phyloP scores from a whole-genome alignment of 148 eudicot genomes.

The Rhododendron vialii region DNA sequence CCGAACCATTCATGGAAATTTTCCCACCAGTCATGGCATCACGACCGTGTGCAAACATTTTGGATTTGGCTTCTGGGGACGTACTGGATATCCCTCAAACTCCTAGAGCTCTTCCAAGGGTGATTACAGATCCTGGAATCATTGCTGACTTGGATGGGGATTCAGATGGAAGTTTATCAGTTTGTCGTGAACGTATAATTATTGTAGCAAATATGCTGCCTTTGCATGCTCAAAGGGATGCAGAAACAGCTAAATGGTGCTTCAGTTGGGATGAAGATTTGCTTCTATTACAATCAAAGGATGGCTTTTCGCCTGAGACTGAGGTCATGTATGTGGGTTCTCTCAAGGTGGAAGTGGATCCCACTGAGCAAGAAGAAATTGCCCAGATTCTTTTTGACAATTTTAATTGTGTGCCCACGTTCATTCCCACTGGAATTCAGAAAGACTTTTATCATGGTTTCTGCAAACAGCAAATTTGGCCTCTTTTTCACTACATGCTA shows the following conservation, averaged over 20 bases:
- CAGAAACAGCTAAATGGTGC: slow-evolving; percentile 47
- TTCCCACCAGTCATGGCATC: slow-evolving; percentile 39
- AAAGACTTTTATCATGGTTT: slow-evolving; percentile 55
- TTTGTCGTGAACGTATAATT: slow-evolving; percentile 46
- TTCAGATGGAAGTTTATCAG: slow-evolving; percentile 35
- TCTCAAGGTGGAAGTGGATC: slow-evolving; percentile 56
- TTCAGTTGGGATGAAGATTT: slow-evolving; percentile 66
- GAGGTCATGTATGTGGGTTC: slow-evolving; percentile 72
- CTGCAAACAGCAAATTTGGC: slow-evolving; percentile 80
- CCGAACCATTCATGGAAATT: not conserved
- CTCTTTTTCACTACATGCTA: slow-evolving; percentile 80
- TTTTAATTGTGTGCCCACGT: slow-evolving; percentile 67
- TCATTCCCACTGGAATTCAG: slow-evolving; percentile 51
- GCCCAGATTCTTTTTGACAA: slow-evolving; percentile 49
- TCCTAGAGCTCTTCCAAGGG: slow-evolving; percentile 50
- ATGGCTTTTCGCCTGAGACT: slow-evolving; percentile 54
- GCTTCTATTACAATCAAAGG: slow-evolving; percentile 43
- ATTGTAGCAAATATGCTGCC: slow-evolving; percentile 70
- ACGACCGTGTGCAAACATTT: slow-evolving; percentile 42
- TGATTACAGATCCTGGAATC: slow-evolving; percentile 64
- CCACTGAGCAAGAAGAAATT: slow-evolving; percentile 59
- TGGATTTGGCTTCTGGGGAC: slow-evolving; percentile 48
- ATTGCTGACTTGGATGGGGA: slow-evolving; percentile 54
- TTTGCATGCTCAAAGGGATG: slow-evolving; percentile 42
- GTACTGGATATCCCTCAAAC: slow-evolving; percentile 44